Percentiles rank a stretch among this genome's conserved stretches.
Evolutionary conservation across 371 early-diverging fungal species (phyloP).

Genomic region (Rhizopus arrhizus): DNA sequence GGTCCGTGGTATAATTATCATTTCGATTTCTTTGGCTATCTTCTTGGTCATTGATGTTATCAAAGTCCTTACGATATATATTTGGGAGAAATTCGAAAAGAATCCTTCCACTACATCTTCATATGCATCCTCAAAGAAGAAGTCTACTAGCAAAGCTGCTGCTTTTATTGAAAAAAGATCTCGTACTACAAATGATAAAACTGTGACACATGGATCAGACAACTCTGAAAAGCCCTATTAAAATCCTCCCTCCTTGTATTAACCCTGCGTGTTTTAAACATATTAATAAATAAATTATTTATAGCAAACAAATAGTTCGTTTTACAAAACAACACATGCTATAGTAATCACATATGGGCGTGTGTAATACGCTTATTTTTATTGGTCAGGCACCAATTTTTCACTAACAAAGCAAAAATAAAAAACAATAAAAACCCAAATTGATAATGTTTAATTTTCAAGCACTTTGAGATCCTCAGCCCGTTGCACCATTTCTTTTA

Average conservation of each 20-base stretch:
- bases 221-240: constrained; percentile 40
- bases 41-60: constrained; percentile 78
- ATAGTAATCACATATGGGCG: too few relatives aligned
- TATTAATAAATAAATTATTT: too few relatives aligned
- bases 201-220: constrained; percentile 34
- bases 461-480: constrained; percentile 5
- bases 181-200: constrained; percentile 38
- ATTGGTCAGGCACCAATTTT: too few relatives aligned
- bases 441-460: neutral
- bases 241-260: neutral
- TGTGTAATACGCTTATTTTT: too few relatives aligned
- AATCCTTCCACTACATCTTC: neutral
- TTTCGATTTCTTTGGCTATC: constrained; percentile 69
- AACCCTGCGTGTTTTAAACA: too few relatives aligned
- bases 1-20: constrained; percentile 59
- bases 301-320: too few relatives aligned
- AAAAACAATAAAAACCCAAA: too few relatives aligned
- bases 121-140: constrained; percentile 12
- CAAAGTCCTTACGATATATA: constrained; percentile 75
- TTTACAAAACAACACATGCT: too few relatives aligned
- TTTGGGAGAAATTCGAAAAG: constrained; percentile 56
- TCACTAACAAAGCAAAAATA: too few relatives aligned
- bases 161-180: constrained; percentile 25
- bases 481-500: constrained; percentile 36
- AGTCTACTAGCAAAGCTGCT: constrained; percentile 13